Percentiles rank a stretch among this genome's conserved stretches.
Evolutionary conservation across 75 land plant species (phyloP).

Genomic region (Sequoia sempervirens): DNA sequence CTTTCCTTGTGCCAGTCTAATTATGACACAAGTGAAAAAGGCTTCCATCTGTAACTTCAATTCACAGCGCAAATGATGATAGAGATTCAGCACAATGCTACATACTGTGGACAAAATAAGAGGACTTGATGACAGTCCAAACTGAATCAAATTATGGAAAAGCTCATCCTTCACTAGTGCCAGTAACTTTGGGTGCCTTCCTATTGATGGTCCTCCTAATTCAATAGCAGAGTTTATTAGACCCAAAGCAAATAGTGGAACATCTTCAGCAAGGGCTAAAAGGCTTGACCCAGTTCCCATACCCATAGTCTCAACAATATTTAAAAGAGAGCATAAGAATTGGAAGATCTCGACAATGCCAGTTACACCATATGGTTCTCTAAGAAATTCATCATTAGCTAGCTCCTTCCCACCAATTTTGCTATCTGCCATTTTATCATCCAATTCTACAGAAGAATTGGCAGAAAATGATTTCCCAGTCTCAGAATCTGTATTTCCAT

Average conservation of each 20-base stretch:
- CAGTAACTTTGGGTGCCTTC: conserved; percentile 75
- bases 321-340: conserved; percentile 86
- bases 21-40: conserved; percentile 70
- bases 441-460: neutral
- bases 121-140: conserved; percentile 64
- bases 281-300: conserved; percentile 28
- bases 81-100: conserved; percentile 90
- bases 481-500: neutral
- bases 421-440: conserved; percentile 20
- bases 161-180: conserved; percentile 86
- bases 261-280: conserved; percentile 63
- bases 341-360: conserved; percentile 80
- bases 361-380: conserved; percentile 56
- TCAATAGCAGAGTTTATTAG: conserved; percentile 94
- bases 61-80: conserved; percentile 71
- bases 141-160: conserved; percentile 75
- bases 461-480: neutral
- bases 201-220: conserved; percentile 68
- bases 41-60: conserved; percentile 87
- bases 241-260: conserved; percentile 79
- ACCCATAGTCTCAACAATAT: conserved; percentile 51
- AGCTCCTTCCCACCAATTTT: conserved; percentile 10
- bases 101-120: conserved; percentile 85
- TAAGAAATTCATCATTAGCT: conserved; percentile 7
- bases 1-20: conserved; percentile 50